Base-by-base conservation (phyloP, 495 filamentous ascomycete genomes). In the Penicillium dipodomyicola region DNA sequence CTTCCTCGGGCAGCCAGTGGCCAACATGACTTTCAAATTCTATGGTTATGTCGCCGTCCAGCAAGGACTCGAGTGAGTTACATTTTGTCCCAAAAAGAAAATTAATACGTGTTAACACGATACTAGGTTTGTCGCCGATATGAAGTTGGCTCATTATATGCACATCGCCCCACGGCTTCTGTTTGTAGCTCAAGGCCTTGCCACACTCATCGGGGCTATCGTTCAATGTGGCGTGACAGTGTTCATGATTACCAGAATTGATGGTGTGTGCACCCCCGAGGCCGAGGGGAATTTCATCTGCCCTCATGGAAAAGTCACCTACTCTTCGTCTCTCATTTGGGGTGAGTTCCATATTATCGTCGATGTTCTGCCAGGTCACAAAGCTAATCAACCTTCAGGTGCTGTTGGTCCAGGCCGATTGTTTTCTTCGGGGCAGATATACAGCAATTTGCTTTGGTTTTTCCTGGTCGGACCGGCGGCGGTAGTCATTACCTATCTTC, bases 101-200 rank as follows among this genome's bases (percentile, higher is more conserved):
- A 71, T 54, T 67, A 81, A 47, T 65, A 71, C 44, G 69, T 73
- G 42, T 71, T 74, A 49, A 52, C 29, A 46, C 20, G 42, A 72
- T 65, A 58, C 29, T 65, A 61, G 85, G 78, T 70, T 89, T 75
- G 86, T 89, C 73, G 86, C 74, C 77, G 77, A 87, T 80, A 73
- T 90, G 88, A 77, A 92, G 83, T 67, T 91, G 81, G 87, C 84
- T 8, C 85, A 89, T 64, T 91, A 90, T 70, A 83, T 90, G 71
- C 88, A 89, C 64, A 82, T 88, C n/a, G 82, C 86, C 1, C 86
- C 86, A 0, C 76, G 86, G 6, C 85, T 81, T 1, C 79, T 89
- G 65, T 90, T 90, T 68, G 73, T 82, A 60, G 84, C 83, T 0
- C 86, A 89, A 65, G 83, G 87, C 0, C 74, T 88, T 8, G 84